phyloP scores from a whole-genome alignment of 2,329 filamentous ascomycete genomes.

The Orbilia ellipsospora region DNA sequence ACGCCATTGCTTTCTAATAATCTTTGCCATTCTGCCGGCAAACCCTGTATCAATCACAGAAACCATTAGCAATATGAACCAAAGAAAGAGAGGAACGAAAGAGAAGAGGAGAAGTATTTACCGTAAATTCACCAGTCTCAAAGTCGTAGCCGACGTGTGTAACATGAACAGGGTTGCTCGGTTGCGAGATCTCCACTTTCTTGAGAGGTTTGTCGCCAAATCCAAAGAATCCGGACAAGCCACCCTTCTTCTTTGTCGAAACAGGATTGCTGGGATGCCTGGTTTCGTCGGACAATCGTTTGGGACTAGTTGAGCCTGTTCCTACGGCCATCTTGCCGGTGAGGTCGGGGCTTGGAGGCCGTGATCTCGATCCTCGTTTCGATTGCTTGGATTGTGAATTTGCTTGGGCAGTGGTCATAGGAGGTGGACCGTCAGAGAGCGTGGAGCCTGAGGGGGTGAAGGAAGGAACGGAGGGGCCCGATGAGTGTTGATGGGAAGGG shows the following conservation, averaged over 20 bases:
- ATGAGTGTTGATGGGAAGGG: slow-evolving; percentile 37
- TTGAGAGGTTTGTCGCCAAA: slow-evolving; percentile 85
- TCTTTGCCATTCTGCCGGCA: slow-evolving; percentile 98
- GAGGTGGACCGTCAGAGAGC: slow-evolving; percentile 22
- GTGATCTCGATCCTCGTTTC: slow-evolving; percentile 41
- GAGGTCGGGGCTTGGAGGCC: slow-evolving; percentile 51
- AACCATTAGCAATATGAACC: slow-evolving; percentile 25
- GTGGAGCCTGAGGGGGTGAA: slow-evolving; percentile 31
- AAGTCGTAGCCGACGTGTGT: slow-evolving; percentile 98
- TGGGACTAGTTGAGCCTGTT: slow-evolving; percentile 68
- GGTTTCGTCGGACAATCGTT: slow-evolving; percentile 83
- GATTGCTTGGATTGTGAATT: slow-evolving; percentile 33
- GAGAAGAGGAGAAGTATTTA: slow-evolving; percentile 66
- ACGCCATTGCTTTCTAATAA: slow-evolving; percentile 96
- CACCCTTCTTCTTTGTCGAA: slow-evolving; percentile 80
- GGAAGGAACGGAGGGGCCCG: slow-evolving; percentile 34
- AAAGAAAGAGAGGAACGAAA: neutral
- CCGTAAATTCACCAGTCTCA: slow-evolving; percentile 93
- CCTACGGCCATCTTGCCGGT: slow-evolving; percentile 54
- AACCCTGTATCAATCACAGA: slow-evolving; percentile 65
- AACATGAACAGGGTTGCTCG: slow-evolving; percentile 96
- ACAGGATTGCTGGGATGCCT: slow-evolving; percentile 71
- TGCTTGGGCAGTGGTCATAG: slow-evolving; percentile 37
- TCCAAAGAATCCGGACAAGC: slow-evolving; percentile 87
- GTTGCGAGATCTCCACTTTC: slow-evolving; percentile 93